phyloP scores from a whole-genome alignment of 1,284 basidiomycete species.

The Cutaneotrichosporon arboriforme region DNA sequence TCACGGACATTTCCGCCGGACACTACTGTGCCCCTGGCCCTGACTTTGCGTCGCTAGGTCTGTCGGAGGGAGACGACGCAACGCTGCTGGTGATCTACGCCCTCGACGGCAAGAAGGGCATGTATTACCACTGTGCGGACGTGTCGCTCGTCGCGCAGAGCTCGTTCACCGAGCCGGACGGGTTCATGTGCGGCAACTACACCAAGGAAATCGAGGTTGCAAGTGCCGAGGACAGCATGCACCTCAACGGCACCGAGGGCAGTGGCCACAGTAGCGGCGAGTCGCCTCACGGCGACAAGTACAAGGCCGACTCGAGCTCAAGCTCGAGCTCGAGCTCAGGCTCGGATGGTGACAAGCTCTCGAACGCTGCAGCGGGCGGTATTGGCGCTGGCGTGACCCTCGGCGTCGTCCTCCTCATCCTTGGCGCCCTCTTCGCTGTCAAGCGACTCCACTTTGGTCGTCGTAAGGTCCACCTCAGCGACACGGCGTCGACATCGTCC shows the following conservation, averaged over 20 bases:
- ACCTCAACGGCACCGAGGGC: neutral
- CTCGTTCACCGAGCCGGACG: neutral
- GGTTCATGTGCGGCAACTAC: slow-evolving; percentile 11
- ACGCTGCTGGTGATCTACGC: slow-evolving; percentile 31
- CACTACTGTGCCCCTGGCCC: slow-evolving; percentile 32
- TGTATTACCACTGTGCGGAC: slow-evolving; percentile 32
- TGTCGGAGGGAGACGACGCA: slow-evolving; percentile 26
- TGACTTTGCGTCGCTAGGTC: slow-evolving; percentile 28
- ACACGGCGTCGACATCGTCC: slow-evolving; percentile 1
- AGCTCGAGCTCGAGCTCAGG: too few relatives aligned
- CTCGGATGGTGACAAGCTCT: neutral
- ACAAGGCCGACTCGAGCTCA: neutral
- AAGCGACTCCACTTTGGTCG: slow-evolving; percentile 5
- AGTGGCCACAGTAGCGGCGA: neutral
- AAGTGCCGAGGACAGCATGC: neutral
- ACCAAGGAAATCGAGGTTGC: neutral
- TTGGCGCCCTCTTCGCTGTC: slow-evolving; percentile 8
- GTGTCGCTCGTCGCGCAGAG: slow-evolving; percentile 25
- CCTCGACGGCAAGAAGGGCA: slow-evolving; percentile 17
- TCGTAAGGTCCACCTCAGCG: slow-evolving; percentile 1
- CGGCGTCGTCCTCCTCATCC: slow-evolving; percentile 4
- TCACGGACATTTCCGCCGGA: slow-evolving; percentile 21
- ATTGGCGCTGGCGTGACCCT: slow-evolving; percentile 14
- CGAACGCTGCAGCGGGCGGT: slow-evolving; percentile 7
- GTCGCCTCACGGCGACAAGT: neutral